phyloP scores from a whole-genome alignment of 257 asterid species.

The Striga asiatica region DNA sequence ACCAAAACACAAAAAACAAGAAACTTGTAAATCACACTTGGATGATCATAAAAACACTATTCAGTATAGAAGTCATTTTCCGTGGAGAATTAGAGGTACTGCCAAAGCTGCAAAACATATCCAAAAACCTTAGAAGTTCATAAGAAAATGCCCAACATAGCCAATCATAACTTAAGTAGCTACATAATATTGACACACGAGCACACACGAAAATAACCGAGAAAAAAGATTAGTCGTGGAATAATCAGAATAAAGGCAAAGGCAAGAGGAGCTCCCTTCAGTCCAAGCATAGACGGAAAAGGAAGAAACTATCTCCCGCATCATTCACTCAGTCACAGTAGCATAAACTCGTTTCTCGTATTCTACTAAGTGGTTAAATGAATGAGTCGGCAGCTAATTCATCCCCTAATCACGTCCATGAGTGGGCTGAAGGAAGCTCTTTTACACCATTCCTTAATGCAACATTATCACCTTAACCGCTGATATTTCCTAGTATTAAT shows the following conservation, averaged over 20 bases:
- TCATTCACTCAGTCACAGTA: slow-evolving; percentile 95
- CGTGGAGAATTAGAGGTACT: no score
- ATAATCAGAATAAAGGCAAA: slow-evolving; percentile 20
- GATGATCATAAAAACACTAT: no score
- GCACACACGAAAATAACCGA: no score
- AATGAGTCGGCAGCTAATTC: slow-evolving; percentile 97
- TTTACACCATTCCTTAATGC: slow-evolving; percentile 33
- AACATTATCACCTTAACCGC: not conserved
- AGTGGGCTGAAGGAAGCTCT: slow-evolving; percentile 99
- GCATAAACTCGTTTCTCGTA: slow-evolving; percentile 17
- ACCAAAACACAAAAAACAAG: no score
- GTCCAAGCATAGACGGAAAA: slow-evolving; percentile 82
- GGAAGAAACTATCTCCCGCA: slow-evolving; percentile 93
- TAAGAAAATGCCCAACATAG: no score
- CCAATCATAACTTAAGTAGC: not conserved
- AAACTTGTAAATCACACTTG: no score
- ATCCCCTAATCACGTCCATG: slow-evolving; percentile 56
- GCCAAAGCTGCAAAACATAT: no score
- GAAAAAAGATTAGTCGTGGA: no score
- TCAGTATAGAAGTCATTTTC: no score
- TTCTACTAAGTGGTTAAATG: slow-evolving; percentile 69
- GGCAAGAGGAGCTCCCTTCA: slow-evolving; percentile 95
- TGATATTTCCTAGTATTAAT: no score
- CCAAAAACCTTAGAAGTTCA: no score
- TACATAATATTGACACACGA: not conserved